Evolutionary conservation across 139 green algal genomes (phyloP).

Genomic region (Micromonas pusilla): DNA sequence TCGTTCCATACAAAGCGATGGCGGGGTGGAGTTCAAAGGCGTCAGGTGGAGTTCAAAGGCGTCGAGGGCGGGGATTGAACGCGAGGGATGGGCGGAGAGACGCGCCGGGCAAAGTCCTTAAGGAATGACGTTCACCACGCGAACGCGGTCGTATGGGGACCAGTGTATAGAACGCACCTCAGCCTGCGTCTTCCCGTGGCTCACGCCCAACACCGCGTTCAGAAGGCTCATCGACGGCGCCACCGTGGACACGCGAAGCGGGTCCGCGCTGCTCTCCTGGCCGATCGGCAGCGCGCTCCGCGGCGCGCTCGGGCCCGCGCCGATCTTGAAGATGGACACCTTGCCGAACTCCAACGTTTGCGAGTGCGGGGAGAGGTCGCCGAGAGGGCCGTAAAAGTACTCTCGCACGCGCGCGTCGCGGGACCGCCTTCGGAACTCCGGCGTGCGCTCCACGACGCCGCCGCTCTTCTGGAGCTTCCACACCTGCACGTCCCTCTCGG

Average conservation of each 20-base stretch:
- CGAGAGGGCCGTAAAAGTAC: slow-evolving; percentile 81
- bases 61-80: no score
- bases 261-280: background rate
- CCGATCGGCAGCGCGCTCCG: slow-evolving; percentile 29
- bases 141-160: slow-evolving; percentile 69
- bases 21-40: no score
- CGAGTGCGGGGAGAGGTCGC: background rate
- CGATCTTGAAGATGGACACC: slow-evolving; percentile 26
- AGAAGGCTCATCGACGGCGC: slow-evolving; percentile 6
- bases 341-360: slow-evolving; percentile 16
- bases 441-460: slow-evolving; percentile 64
- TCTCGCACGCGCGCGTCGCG: slow-evolving; percentile 59
- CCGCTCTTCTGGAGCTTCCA: slow-evolving; percentile 70
- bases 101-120: no score
- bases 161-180: slow-evolving; percentile 15
- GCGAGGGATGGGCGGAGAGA: no score
- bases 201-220: slow-evolving; percentile 17
- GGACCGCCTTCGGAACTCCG: slow-evolving; percentile 43
- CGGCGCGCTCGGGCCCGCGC: slow-evolving; percentile 53
- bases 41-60: no score
- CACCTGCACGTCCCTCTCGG: background rate
- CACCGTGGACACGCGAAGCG: slow-evolving; percentile 34
- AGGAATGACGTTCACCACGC: slow-evolving; percentile 66
- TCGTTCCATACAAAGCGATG: no score
- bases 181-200: background rate